Conservation (phyloP, 2,329 filamentous ascomycete species). For the Orbilia ellipsospora region DNA sequence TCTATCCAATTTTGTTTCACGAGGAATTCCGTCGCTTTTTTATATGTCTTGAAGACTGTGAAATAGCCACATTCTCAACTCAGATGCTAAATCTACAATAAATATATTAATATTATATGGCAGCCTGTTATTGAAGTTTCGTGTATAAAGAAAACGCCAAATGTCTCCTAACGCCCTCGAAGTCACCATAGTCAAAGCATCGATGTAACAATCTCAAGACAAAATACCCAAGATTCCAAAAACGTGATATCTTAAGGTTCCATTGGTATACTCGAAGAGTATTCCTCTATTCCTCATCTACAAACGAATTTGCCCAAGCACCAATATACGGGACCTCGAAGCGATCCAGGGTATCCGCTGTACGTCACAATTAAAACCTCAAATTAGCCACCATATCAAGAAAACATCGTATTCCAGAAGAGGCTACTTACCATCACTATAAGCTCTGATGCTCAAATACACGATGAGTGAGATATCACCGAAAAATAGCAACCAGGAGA, state of each 20-base stretch:
- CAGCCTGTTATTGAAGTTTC: constrained; percentile 6
- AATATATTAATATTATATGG: constrained; percentile 40
- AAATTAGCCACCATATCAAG: constrained; percentile 16
- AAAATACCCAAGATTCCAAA: constrained; percentile 10
- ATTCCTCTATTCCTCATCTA: constrained; percentile 78
- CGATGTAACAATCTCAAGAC: not conserved
- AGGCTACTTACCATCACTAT: constrained; percentile 76
- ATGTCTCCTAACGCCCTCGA: constrained; percentile 41
- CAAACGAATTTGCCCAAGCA: constrained; percentile 82
- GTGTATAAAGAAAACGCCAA: constrained; percentile 25
- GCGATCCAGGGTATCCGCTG: constrained; percentile 73
- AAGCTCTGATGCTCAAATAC: constrained; percentile 81
- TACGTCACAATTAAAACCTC: not conserved
- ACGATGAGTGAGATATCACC: constrained; percentile 80
- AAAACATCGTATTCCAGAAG: constrained; percentile 64
- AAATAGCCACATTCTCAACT: too few relatives aligned
- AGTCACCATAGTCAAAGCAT: constrained; percentile 3
- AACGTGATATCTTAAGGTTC: not conserved
- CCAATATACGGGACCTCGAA: constrained; percentile 92
- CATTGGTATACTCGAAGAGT: not conserved
- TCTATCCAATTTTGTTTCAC: not conserved
- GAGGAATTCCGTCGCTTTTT: not conserved
- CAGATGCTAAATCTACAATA: constrained; percentile 1
- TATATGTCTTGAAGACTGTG: too few relatives aligned
- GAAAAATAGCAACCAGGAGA: constrained; percentile 85